Evolutionary conservation across 208 protist genomes (phyloP).

Genomic region (Wallacemonas sp.): DNA sequence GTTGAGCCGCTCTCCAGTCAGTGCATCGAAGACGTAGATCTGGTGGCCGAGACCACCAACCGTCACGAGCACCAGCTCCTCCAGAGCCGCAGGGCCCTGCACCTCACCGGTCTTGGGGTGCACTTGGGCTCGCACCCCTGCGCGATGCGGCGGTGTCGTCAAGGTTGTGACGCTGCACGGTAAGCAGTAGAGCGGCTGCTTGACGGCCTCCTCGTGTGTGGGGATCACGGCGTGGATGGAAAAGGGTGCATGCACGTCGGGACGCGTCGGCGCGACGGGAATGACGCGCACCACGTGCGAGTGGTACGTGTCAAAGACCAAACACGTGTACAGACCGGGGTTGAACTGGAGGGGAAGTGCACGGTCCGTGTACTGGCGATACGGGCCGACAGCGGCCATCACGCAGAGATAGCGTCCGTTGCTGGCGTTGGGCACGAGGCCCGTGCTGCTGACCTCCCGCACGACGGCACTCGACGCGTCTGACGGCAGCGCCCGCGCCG

Average conservation of each 20-base stretch:
- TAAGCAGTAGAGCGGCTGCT: constrained; percentile 59
- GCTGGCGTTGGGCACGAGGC: constrained; percentile 41
- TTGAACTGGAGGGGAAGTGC: constrained; percentile 41
- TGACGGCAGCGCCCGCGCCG: too few relatives aligned
- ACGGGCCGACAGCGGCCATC: constrained; percentile 67
- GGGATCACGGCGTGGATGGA: constrained; percentile 33
- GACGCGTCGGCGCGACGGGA: constrained; percentile 53
- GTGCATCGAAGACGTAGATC: constrained; percentile 68
- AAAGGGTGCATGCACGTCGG: constrained; percentile 25
- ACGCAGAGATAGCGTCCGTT: constrained; percentile 80
- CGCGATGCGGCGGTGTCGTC: neutral
- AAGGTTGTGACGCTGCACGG: constrained; percentile 54
- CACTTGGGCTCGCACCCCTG: neutral
- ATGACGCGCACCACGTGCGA: constrained; percentile 66
- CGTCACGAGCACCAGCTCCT: constrained; percentile 45
- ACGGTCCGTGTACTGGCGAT: constrained; percentile 38
- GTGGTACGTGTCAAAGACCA: constrained; percentile 71
- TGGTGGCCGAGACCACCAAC: constrained; percentile 61
- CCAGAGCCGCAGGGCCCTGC: constrained; percentile 16
- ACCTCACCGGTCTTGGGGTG: too few relatives aligned
- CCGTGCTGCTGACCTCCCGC: neutral
- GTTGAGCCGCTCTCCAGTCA: constrained; percentile 44
- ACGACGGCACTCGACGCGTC: too few relatives aligned
- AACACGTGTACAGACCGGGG: constrained; percentile 62
- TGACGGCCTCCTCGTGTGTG: constrained; percentile 25